Base-by-base conservation (phyloP, 1,284 basidiomycete genomes). In the Ganoderma multipileum region DNA sequence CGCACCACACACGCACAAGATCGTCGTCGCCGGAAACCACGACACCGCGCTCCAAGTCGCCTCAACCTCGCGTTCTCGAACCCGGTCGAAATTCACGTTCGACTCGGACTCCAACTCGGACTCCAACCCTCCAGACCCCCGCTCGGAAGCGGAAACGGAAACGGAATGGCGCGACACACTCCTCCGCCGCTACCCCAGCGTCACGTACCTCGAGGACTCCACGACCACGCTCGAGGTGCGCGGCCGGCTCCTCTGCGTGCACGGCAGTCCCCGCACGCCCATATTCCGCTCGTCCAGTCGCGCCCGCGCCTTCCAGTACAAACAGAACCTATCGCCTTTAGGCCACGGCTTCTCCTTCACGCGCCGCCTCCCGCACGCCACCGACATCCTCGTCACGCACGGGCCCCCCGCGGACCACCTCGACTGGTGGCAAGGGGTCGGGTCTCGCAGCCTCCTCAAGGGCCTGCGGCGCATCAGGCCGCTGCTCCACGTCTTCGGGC, bases 21-120 rank as follows among this genome's bases (percentile, higher is more conserved):
- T 83, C 47, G 77, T 83, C 76, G 81, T 84, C 26, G 82, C 80
- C 28, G 83, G 83, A 11, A 83, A 83, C 70, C 83, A 84, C 71
- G 83, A 84, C 65, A 52, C 44, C 18, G 69, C 61, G n/a, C 76
- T 84, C 28, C 23, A 26, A 12, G 47, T 23, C n/a, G 1, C 23
- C 3, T 20, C 42, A n/a, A 2, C n/a, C 0, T 12, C n/a, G 3
- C 6, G 9, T 23, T 50, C 47, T 50, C 47, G 23, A 50, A 23
- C 47, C 8, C 9, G 2, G 14, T 50, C 47, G 23, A 50, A 23
- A 23, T 23, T 23, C n/a, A 11, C 47, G n/a, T 26, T 3, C 47
- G 3, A 2, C n/a, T 50, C 47, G 20, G 5, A n/a, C 5, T 4
- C n/a, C 47, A 42, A 18, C 16, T 42, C 41, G 12, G 18, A 18